Base-by-base conservation (phyloP, 495 filamentous ascomycete species). In the Endocarpon pusillum region DNA sequence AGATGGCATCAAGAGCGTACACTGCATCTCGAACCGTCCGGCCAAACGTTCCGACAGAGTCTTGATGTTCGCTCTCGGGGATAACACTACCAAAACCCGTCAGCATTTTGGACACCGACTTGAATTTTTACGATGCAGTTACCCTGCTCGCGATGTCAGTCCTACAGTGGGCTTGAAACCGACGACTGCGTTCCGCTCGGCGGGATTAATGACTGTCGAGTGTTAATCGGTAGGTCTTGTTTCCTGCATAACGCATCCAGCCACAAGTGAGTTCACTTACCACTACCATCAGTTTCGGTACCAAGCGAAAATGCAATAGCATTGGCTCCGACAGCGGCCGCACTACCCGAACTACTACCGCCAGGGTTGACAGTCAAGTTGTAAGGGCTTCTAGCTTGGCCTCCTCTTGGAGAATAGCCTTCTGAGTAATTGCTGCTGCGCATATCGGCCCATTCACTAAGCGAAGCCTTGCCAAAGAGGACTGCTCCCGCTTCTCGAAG, bases 401-500 rank as follows among this genome's bases (percentile, higher is more conserved):
- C 78, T 14, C 75, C 75, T 28, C 73, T 62, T 3, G 52, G 65
- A 6, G 64, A 72, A 49, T 78, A 83, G 3, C 74, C 78, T 50
- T 76, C 72, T 14, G 71, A 74, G 49, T 78, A 79, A 43, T 73
- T 62, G 47, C 69, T 76, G 18, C 60, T 68, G n/a, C 77, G 62
- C 71, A 79, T 75, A 42, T 75, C 70, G 3, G 77, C 77, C 76
- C 77, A 83, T 46, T 83, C 78, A 42, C 66, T 73, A 41, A 84
- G 46, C 11, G 68, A 73, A 1, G 75, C 71, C 46, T 82, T 72
- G 19, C 78, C 78, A 21, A 84, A 48, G 5, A 84, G 57, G 14
- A 82, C 47, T 10, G 75, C 78, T 19, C 78, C 78, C 10, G 70
- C 70, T 39, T 67, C 50, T 12, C 78, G 69, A 21, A 84, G 60